Evolutionary conservation across 2,329 filamentous ascomycete genomes (phyloP).

Genomic region (Calonectria fujianensis): DNA sequence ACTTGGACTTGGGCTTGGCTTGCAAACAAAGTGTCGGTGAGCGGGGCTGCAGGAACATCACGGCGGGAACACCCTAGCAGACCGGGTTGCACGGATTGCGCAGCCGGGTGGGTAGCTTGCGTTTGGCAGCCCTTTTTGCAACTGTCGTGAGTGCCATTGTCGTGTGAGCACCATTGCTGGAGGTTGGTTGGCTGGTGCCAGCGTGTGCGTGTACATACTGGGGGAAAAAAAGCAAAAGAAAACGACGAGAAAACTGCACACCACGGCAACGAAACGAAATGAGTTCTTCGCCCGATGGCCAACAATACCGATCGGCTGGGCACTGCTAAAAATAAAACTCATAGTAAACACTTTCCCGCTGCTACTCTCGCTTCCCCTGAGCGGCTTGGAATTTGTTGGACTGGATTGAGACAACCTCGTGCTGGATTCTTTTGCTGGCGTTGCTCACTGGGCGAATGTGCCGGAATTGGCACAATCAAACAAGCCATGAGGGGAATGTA

Average conservation of each 20-base stretch:
- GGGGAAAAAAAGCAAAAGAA: too few relatives aligned
- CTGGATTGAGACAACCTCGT: constrained; percentile 37
- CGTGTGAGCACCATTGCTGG: constrained; percentile 7
- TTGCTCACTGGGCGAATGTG: constrained; percentile 36
- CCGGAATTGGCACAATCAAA: constrained; percentile 45
- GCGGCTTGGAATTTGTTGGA: constrained; percentile 49
- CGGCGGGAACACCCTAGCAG: constrained; percentile 48
- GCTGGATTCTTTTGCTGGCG: constrained; percentile 40
- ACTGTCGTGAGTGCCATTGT: constrained; percentile 14
- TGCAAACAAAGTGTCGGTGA: constrained; percentile 52
- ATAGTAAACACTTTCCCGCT: neutral
- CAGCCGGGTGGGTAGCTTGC: constrained; percentile 42
- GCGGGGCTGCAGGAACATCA: constrained; percentile 54
- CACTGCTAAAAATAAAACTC: constrained; percentile 8
- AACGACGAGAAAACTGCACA: neutral
- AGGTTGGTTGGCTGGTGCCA: neutral
- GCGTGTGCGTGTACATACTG: neutral
- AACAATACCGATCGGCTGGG: constrained; percentile 2
- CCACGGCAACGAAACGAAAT: constrained; percentile 3
- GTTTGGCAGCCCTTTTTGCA: constrained; percentile 16
- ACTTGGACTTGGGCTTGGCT: constrained; percentile 24
- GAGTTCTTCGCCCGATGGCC: neutral
- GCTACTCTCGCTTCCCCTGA: constrained; percentile 33
- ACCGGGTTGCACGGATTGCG: constrained; percentile 48
- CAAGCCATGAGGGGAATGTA: constrained; percentile 37